Evolutionary conservation across 352 stramenopile genomes (phyloP).

Genomic region (Pythium monospermum): DNA sequence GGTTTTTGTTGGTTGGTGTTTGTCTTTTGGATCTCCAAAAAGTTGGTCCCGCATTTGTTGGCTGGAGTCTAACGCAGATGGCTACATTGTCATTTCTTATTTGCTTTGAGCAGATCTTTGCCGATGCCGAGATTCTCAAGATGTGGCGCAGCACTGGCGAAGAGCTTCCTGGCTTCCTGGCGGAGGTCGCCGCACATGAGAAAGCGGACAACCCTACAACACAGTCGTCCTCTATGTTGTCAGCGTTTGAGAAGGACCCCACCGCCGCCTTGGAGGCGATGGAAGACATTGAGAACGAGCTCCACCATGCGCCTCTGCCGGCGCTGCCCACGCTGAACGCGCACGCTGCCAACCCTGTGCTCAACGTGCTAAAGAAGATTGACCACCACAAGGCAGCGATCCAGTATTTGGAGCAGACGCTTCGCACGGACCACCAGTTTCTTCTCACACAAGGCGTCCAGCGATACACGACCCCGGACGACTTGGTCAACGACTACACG

Average conservation of each 20-base stretch:
- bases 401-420: constrained; percentile 52
- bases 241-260: background rate
- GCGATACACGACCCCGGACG: constrained; percentile 45
- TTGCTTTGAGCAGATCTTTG: constrained; percentile 28
- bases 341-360: constrained; percentile 64
- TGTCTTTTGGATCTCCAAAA: too few species aligned
- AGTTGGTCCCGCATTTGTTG: too few species aligned
- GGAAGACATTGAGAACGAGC: constrained; percentile 28
- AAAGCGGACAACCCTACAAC: background rate
- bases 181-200: constrained; percentile 9
- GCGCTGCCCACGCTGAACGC: constrained; percentile 72
- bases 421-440: constrained; percentile 53
- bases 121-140: constrained; percentile 47
- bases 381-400: constrained; percentile 69
- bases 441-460: constrained; percentile 40
- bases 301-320: constrained; percentile 29
- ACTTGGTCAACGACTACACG: constrained; percentile 48
- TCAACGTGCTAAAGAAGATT: constrained; percentile 78
- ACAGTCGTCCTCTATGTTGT: too few species aligned
- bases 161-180: constrained; percentile 54
- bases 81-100: background rate
- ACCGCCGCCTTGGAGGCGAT: background rate
- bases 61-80: too few species aligned
- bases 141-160: constrained; percentile 80
- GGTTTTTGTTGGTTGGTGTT: too few species aligned